These are phyloP conservation scores for Paxillus ammoniavirescens DNA, from an alignment of 768 basidiomycete genomes.

Conservation along the genomic window DNA sequence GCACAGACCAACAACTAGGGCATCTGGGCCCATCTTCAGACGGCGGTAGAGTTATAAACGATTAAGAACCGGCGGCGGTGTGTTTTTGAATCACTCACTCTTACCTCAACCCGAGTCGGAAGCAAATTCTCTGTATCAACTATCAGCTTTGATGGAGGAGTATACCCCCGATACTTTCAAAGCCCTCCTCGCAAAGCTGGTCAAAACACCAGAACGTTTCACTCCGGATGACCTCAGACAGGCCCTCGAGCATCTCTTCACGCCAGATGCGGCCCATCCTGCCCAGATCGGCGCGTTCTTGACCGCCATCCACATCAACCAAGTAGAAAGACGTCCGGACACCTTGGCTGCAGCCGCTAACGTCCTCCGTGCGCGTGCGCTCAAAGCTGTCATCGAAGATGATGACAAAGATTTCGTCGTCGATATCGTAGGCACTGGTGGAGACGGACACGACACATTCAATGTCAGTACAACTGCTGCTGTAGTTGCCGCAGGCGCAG, in stretches of 20 bases:
- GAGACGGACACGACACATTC: constrained; percentile 94
- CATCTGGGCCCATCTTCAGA: too few species aligned
- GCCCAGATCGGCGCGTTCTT: constrained; percentile 89
- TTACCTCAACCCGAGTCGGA: neutral
- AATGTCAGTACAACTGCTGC: constrained; percentile 96
- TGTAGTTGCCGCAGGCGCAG: constrained; percentile 92
- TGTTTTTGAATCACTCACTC: too few species aligned
- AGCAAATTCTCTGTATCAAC: neutral
- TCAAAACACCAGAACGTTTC: constrained; percentile 82
- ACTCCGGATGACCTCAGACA: constrained; percentile 67
- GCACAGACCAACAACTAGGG: too few species aligned
- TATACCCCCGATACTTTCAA: constrained; percentile 63
- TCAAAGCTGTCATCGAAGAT: constrained; percentile 59
- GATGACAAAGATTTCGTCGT: constrained; percentile 69
- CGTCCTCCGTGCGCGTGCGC: constrained; percentile 66
- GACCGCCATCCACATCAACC: constrained; percentile 78
- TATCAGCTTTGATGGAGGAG: constrained; percentile 17
- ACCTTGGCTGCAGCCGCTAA: constrained; percentile 78
- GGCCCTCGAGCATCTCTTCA: constrained; percentile 75
- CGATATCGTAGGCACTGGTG: constrained; percentile 47
- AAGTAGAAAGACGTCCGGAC: constrained; percentile 72
- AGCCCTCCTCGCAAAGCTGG: constrained; percentile 69
- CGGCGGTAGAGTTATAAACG: too few species aligned
- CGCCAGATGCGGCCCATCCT: constrained; percentile 59
- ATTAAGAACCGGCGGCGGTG: too few species aligned